phyloP scores from a whole-genome alignment of 768 basidiomycete genomes.

The Tylopilus intermedius region DNA sequence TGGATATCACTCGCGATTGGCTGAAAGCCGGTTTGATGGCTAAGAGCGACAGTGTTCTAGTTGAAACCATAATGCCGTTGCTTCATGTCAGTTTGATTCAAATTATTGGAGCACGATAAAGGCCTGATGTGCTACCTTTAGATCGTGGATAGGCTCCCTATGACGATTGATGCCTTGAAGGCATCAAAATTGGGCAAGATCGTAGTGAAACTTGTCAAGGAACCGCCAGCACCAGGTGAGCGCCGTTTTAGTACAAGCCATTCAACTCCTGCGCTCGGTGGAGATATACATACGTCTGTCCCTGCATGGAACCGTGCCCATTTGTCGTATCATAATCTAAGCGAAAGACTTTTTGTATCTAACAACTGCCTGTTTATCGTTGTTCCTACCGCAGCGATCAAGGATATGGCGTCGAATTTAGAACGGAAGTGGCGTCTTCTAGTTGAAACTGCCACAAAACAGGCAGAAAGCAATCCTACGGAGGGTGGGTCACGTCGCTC shows the following conservation, averaged over 20 bases:
- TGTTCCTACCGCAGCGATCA: conserved; percentile 62
- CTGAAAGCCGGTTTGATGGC: conserved; percentile 62
- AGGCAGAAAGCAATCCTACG: conserved; percentile 35
- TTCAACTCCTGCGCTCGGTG: conserved; percentile 20
- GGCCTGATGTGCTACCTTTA: conserved; percentile 20
- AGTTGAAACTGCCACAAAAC: conserved; percentile 49
- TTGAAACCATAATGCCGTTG: conserved; percentile 81
- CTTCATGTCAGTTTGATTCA: conserved; percentile 63
- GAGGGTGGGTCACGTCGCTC: conserved; percentile 75
- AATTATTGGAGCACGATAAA: conserved; percentile 4
- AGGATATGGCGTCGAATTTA: conserved; percentile 89
- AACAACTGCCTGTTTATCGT: conserved; percentile 48
- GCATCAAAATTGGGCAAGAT: conserved; percentile 76
- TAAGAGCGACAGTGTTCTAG: conserved; percentile 48
- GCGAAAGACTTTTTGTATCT: conserved; percentile 52
- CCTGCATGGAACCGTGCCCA: conserved; percentile 26
- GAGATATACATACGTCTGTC: conserved; percentile 28
- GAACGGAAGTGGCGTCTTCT: conserved; percentile 77
- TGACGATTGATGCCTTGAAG: conserved; percentile 64
- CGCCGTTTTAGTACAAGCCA: conserved; percentile 20
- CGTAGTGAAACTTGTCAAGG: conserved; percentile 70
- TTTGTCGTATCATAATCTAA: conserved; percentile 33
- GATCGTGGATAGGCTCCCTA: conserved; percentile 82
- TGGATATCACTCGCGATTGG: conserved; percentile 81
- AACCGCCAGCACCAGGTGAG: conserved; percentile 79